These are phyloP conservation scores for Sarocladiaceae sp. DNA, from an alignment of 2,329 filamentous ascomycete species.

Conservation along the genomic window DNA sequence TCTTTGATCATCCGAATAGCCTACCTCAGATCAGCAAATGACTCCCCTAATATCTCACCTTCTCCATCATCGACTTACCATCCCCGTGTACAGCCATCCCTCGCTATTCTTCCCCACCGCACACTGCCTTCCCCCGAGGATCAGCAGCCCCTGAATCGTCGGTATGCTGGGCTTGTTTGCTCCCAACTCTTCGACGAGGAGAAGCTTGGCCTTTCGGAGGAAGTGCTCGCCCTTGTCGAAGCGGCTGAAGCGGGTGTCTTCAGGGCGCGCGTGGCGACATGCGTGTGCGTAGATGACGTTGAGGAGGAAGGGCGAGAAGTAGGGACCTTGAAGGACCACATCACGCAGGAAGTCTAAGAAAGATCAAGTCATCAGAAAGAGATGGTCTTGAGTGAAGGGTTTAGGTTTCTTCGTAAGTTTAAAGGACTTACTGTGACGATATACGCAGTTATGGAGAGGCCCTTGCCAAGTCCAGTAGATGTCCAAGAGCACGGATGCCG, in stretches of 20 bases:
- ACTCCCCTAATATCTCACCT: neutral
- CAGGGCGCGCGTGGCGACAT: conserved; percentile 12
- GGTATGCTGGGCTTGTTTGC: conserved; percentile 11
- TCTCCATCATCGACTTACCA: conserved; percentile 8
- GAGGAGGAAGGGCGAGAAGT: conserved; percentile 17
- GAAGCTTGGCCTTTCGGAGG: conserved; percentile 3
- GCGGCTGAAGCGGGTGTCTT: neutral
- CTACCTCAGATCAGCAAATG: neutral
- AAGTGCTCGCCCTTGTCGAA: conserved; percentile 4
- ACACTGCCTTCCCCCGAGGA: conserved; percentile 16
- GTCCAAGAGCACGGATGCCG: conserved; percentile 12
- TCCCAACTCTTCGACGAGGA: conserved; percentile 11
- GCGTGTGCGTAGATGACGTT: conserved; percentile 16
- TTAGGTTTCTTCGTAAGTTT: too few relatives aligned
- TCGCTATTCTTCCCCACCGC: conserved; percentile 16
- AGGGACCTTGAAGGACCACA: conserved; percentile 14
- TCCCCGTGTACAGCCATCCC: conserved; percentile 17
- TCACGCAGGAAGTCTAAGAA: conserved; percentile 14
- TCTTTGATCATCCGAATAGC: conserved; percentile 17
- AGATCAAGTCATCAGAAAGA: neutral
- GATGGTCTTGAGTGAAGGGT: neutral
- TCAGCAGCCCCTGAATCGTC: conserved; percentile 14
- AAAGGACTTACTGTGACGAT: conserved; percentile 10
- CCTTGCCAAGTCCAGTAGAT: conserved; percentile 19
- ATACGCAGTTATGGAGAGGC: conserved; percentile 16